These are phyloP conservation scores for Pythium dissimile DNA, from an alignment of 352 stramenopile genomes.

Conservation along the genomic window DNA sequence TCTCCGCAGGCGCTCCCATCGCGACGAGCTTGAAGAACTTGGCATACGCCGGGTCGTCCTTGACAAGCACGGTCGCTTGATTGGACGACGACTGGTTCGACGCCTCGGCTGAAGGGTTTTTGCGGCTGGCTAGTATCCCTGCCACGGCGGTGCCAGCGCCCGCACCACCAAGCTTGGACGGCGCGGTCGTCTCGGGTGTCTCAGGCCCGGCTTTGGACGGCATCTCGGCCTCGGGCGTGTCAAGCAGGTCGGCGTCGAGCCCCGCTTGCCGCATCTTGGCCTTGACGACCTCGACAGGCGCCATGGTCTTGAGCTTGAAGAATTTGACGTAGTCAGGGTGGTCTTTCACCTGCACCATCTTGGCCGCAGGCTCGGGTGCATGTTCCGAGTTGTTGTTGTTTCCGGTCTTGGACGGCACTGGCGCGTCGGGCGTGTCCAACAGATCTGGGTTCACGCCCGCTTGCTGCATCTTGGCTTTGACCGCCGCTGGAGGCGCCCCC, in stretches of 20 bases:
- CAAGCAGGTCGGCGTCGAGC: conserved; percentile 52
- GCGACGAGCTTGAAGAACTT: conserved; percentile 74
- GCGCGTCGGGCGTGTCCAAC: conserved; percentile 57
- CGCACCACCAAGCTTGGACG: conserved; percentile 12
- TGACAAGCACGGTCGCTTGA: conserved; percentile 31
- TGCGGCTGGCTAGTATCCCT: conserved; percentile 18
- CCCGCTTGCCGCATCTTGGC: conserved; percentile 56
- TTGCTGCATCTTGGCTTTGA: conserved; percentile 70
- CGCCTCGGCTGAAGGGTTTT: background rate
- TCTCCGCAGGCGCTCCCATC: conserved; percentile 54
- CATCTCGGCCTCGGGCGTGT: conserved; percentile 59
- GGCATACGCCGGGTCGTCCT: conserved; percentile 60
- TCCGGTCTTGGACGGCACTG: conserved; percentile 23
- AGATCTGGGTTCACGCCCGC: conserved; percentile 54
- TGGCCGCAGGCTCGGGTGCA: conserved; percentile 1
- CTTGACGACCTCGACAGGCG: conserved; percentile 49
- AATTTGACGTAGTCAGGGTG: conserved; percentile 62
- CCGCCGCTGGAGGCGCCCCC: conserved; percentile 47
- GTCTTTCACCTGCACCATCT: conserved; percentile 51
- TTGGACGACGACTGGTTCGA: conserved; percentile 3
- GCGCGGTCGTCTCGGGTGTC: conserved; percentile 3
- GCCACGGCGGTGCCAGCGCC: conserved; percentile 13
- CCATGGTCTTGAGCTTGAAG: conserved; percentile 72
- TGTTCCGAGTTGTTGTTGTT: conserved; percentile 15
- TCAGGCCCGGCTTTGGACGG: conserved; percentile 13